Evolutionary conservation across 306 rosid genomes (phyloP).

Genomic region (Trifolium pratense): DNA sequence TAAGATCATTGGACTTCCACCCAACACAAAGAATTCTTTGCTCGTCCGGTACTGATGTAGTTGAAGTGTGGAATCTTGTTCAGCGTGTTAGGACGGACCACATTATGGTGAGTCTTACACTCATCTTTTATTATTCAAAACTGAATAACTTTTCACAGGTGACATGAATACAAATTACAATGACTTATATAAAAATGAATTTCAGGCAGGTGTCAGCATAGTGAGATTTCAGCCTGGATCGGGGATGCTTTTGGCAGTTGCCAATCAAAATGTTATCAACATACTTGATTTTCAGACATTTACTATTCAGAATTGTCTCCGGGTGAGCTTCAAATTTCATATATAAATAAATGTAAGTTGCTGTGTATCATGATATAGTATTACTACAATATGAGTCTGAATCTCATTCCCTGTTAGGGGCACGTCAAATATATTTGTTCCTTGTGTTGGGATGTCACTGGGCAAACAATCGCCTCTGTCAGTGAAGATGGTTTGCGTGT

Average conservation of each 20-base stretch:
- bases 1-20: slow-evolving; percentile 27
- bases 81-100: too few relatives aligned
- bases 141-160: not conserved
- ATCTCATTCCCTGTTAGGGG: not conserved
- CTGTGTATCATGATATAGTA: too few relatives aligned
- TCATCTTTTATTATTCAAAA: not conserved
- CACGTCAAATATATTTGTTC: not conserved
- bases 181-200: not conserved
- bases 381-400: too few relatives aligned
- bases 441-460: slow-evolving; percentile 2
- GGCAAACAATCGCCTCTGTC: slow-evolving; percentile 6
- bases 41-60: not conserved
- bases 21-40: not conserved
- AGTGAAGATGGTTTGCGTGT: slow-evolving; percentile 7
- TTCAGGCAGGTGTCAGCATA: not conserved
- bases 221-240: slow-evolving; percentile 14
- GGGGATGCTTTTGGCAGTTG: slow-evolving; percentile 9
- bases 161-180: not conserved
- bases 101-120: not conserved
- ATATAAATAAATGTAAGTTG: too few relatives aligned
- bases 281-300: not conserved
- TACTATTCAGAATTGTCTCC: not conserved
- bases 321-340: not conserved
- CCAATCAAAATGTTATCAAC: not conserved
- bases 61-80: slow-evolving; percentile 4